A percentile compares a stretch with the other conserved stretches of the same genome.
phyloP scores from a whole-genome alignment of 306 rosid species.

The Malus domestica region DNA sequence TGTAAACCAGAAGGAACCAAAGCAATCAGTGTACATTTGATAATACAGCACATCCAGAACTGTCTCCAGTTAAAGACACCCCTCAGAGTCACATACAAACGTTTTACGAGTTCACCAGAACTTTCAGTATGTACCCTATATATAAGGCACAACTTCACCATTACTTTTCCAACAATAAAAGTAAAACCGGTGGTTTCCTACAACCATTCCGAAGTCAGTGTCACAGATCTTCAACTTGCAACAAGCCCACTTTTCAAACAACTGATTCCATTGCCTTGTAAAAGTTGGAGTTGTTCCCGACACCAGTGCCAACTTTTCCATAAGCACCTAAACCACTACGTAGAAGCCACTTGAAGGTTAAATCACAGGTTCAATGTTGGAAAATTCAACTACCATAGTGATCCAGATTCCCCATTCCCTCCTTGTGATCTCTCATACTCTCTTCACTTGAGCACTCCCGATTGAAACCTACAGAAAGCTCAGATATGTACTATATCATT shows the following conservation, averaged over 20 bases:
- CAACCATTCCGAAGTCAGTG: neutral
- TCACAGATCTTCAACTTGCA: neutral
- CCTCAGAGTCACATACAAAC: neutral
- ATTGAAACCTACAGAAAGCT: neutral
- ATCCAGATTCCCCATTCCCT: neutral
- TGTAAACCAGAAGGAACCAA: neutral
- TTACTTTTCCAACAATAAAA: neutral
- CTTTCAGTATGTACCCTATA: neutral
- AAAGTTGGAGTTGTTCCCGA: neutral
- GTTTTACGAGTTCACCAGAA: neutral
- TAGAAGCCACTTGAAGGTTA: neutral
- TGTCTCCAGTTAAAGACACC: neutral
- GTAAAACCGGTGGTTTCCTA: neutral
- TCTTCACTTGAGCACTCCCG: neutral
- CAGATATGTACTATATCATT: neutral
- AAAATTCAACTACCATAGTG: neutral
- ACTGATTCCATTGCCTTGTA: neutral
- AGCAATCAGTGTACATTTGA: neutral
- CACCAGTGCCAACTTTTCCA: neutral
- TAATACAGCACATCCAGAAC: neutral
- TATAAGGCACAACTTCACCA: neutral
- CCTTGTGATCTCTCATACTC: neutral
- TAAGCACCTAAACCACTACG: neutral
- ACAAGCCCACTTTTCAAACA: neutral
- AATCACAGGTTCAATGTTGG: neutral